These are phyloP conservation scores for Metarhizium sp. DNA, from an alignment of 2,329 filamentous ascomycete genomes.

Conservation along the genomic window DNA sequence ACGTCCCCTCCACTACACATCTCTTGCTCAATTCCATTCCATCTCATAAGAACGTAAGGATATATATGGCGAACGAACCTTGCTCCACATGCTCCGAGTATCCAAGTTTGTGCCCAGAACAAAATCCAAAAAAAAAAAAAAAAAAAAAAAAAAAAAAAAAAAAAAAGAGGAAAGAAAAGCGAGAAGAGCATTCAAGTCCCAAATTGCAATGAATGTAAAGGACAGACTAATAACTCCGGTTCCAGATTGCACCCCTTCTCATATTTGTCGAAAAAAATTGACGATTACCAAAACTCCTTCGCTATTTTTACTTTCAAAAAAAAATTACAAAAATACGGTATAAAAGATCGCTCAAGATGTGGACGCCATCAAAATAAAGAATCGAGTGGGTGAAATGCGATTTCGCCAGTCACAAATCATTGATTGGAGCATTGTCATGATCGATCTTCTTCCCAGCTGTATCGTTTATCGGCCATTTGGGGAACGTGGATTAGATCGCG, in stretches of 20 bases:
- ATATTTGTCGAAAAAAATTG: neutral
- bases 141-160: neutral
- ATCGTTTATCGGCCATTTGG: constrained; percentile 38
- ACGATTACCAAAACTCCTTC: constrained; percentile 10
- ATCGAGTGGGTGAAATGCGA: neutral
- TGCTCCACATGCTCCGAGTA: neutral
- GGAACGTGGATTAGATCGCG: constrained; percentile 41
- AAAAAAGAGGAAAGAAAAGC: neutral
- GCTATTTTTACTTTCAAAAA: constrained; percentile 7
- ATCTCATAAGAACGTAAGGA: neutral
- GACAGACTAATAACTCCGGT: neutral
- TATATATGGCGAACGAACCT: neutral
- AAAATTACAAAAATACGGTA: constrained; percentile 1
- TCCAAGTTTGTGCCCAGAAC: neutral
- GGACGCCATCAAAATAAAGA: neutral
- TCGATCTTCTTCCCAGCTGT: constrained; percentile 39
- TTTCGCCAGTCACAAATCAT: neutral
- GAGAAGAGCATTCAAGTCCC: neutral
- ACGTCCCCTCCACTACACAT: neutral
- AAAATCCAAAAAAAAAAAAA: neutral
- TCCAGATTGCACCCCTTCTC: neutral
- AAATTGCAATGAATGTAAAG: neutral
- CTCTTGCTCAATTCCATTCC: neutral
- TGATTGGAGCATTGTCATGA: constrained; percentile 2
- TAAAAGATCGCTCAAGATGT: constrained; percentile 2